Evolutionary conservation across 2,329 filamentous ascomycete genomes (phyloP).

Genomic region (Lomentospora prolificans): DNA sequence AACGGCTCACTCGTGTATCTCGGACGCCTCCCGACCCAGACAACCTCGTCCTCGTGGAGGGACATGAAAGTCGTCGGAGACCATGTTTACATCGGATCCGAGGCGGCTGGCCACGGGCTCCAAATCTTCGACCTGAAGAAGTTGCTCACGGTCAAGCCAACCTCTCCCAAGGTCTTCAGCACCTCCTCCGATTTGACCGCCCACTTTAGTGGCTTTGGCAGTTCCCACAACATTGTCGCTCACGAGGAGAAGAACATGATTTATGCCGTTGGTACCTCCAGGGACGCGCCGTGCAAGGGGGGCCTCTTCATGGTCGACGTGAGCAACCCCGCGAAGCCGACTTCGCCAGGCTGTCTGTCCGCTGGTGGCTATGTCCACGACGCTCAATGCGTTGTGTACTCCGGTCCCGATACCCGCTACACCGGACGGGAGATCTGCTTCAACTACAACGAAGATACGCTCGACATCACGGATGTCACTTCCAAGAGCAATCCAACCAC

Average conservation of each 20-base stretch:
- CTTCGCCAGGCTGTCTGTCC: conserved; percentile 37
- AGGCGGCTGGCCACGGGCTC: conserved; percentile 41
- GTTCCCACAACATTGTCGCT: conserved; percentile 42
- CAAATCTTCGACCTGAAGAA: conserved; percentile 55
- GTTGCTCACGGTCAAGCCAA: conserved; percentile 31
- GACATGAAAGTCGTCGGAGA: conserved; percentile 29
- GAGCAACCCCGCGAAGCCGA: conserved; percentile 38
- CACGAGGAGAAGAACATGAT: conserved; percentile 34
- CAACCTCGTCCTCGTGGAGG: conserved; percentile 24
- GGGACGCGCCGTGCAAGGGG: conserved; percentile 25
- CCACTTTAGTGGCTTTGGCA: conserved; percentile 27
- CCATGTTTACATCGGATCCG: conserved; percentile 27
- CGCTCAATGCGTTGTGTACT: conserved; percentile 41
- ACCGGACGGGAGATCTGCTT: conserved; percentile 22
- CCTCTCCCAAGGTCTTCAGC: conserved; percentile 24
- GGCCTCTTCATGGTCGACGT: conserved; percentile 48
- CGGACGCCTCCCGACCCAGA: conserved; percentile 34
- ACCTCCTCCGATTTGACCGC: conserved; percentile 24
- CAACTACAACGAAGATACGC: conserved; percentile 18
- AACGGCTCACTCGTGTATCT: conserved; percentile 35
- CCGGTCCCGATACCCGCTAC: conserved; percentile 35
- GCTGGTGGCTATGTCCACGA: conserved; percentile 43
- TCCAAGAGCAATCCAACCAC: conserved; percentile 32
- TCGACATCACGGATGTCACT: conserved; percentile 34
- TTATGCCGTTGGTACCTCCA: conserved; percentile 28